Evolutionary conservation across 345 rosid species (phyloP).

Genomic region (Gossypium australe): DNA sequence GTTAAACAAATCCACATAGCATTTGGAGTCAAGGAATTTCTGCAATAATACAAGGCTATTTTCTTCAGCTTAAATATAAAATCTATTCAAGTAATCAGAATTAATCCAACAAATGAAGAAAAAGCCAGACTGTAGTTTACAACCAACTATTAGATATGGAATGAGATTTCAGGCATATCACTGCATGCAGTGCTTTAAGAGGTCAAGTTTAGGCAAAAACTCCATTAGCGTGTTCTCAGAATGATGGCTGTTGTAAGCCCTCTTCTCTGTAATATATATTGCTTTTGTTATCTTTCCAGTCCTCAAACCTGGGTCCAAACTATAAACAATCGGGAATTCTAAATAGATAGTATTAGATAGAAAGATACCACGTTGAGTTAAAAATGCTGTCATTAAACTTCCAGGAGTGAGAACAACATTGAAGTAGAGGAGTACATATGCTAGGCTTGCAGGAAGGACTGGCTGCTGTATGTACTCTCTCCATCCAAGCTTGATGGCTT

Average conservation of each 20-base stretch:
- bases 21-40: constrained; percentile 9
- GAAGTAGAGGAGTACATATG: constrained; percentile 79
- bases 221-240: neutral
- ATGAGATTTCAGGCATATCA: neutral
- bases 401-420: constrained; percentile 87
- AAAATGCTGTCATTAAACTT: constrained; percentile 93
- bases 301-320: neutral
- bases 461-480: constrained; percentile 91
- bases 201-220: constrained; percentile 2
- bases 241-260: neutral
- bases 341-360: neutral
- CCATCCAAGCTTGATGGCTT: constrained; percentile 92
- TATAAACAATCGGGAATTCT: neutral
- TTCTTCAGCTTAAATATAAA: neutral
- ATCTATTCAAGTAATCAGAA: neutral
- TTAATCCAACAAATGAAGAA: neutral
- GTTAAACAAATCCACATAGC: constrained; percentile 16
- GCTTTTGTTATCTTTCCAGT: neutral
- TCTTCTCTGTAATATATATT: neutral
- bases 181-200: neutral
- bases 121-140: constrained; percentile 10
- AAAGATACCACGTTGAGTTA: constrained; percentile 70
- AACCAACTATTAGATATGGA: neutral
- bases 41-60: neutral
- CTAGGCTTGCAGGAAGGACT: constrained; percentile 94